These are phyloP conservation scores for Fusarium tricinctum DNA, from an alignment of 2,329 filamentous ascomycete genomes.

Conservation along the genomic window DNA sequence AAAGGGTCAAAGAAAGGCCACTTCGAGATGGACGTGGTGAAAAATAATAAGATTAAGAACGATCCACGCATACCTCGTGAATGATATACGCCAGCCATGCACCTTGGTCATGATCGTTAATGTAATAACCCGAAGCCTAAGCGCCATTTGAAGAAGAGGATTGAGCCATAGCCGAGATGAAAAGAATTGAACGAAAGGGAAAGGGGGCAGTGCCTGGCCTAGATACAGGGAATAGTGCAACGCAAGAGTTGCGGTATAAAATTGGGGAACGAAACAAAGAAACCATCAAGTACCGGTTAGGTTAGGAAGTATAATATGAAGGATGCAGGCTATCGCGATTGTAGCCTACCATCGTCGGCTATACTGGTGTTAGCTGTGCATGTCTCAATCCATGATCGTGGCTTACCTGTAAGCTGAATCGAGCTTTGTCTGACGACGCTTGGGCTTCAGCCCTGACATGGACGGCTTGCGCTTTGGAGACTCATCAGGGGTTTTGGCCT, in stretches of 20 bases:
- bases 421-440: conserved; percentile 54
- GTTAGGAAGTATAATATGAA: conserved; percentile 19
- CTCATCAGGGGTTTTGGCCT: conserved; percentile 50
- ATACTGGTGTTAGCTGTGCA: conserved; percentile 29
- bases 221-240: conserved; percentile 34
- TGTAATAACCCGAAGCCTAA: conserved; percentile 39
- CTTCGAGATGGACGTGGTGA: conserved; percentile 18
- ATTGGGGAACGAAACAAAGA: conserved; percentile 23
- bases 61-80: conserved; percentile 55
- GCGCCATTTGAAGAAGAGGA: conserved; percentile 41
- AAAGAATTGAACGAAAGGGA: conserved; percentile 16
- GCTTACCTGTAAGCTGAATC: conserved; percentile 58
- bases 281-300: conserved; percentile 34
- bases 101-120: conserved; percentile 51
- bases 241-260: conserved; percentile 18
- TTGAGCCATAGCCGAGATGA: conserved; percentile 20
- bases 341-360: conserved; percentile 56
- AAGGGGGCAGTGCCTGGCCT: conserved; percentile 40
- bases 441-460: conserved; percentile 45
- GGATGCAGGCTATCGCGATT: not conserved
- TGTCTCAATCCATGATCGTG: not conserved
- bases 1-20: conserved; percentile 12
- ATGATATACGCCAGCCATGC: conserved; percentile 52
- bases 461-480: conserved; percentile 40
- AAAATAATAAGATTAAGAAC: conserved; percentile 46